phyloP scores from a whole-genome alignment of 805 yeast species.

The Alloascoidea hylecoeti region DNA sequence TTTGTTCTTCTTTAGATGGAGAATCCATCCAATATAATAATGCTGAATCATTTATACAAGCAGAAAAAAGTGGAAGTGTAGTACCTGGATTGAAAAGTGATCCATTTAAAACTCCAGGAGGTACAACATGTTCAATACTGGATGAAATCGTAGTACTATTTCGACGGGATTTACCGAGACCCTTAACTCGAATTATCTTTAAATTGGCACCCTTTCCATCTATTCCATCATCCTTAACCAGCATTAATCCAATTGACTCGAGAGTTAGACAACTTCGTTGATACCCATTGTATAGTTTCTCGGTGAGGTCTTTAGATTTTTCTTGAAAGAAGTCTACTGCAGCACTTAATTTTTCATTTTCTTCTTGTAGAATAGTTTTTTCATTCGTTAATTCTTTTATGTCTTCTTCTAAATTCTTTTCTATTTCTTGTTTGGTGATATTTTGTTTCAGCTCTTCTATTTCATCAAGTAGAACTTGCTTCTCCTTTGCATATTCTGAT shows the following conservation, averaged over 20 bases:
- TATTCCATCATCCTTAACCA: constrained; percentile 26
- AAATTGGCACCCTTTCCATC: constrained; percentile 26
- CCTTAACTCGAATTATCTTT: neutral
- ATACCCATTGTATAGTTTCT: constrained; percentile 18
- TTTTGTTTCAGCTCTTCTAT: constrained; percentile 28
- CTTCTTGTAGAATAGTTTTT: neutral
- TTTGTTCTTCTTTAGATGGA: neutral
- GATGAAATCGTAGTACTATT: too few relatives aligned
- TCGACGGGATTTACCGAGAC: neutral
- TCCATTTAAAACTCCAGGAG: neutral
- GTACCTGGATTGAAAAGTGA: neutral
- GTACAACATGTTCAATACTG: neutral
- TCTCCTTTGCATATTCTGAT: constrained; percentile 38
- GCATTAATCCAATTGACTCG: constrained; percentile 66
- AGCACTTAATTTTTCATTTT: neutral
- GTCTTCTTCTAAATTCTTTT: neutral
- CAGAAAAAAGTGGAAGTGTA: neutral
- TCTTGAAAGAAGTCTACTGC: constrained; percentile 13
- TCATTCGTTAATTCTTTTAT: neutral
- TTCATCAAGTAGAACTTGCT: constrained; percentile 33
- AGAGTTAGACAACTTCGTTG: constrained; percentile 36
- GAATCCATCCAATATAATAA: neutral
- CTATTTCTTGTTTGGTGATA: constrained; percentile 28
- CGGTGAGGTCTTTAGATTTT: constrained; percentile 29
- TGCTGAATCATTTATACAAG: neutral